A percentile compares a stretch with the other conserved stretches of the same genome.
Conservation (phyloP, 129 eudicot genomes). For the Apium graveolens region DNA sequence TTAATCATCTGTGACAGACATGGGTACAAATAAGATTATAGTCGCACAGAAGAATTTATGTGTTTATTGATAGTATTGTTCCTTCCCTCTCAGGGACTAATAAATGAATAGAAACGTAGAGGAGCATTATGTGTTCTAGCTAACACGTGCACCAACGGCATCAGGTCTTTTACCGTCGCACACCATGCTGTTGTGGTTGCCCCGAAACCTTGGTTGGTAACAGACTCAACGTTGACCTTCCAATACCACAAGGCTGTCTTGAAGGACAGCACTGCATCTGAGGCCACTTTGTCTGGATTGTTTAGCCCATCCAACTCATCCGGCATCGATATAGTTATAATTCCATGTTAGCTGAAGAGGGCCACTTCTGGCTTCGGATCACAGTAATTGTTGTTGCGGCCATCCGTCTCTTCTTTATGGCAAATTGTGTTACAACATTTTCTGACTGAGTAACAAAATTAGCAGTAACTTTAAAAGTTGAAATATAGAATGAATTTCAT, state of each 20-base stretch:
- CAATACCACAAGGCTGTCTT: constrained; percentile 30
- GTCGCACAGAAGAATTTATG: neutral
- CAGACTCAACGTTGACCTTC: constrained; percentile 21
- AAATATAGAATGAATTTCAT: neutral
- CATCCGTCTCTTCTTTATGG: constrained; percentile 15
- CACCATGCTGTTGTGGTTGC: neutral
- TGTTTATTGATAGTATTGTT: neutral
- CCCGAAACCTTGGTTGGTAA: constrained; percentile 9
- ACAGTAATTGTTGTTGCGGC: constrained; percentile 9
- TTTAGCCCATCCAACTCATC: constrained; percentile 20
- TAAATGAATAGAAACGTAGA: neutral
- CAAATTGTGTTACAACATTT: too few species aligned
- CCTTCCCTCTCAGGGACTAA: neutral
- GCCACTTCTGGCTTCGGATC: constrained; percentile 8
- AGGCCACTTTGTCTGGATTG: constrained; percentile 28
- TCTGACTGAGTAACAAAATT: too few species aligned
- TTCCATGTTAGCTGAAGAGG: constrained; percentile 23
- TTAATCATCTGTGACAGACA: neutral
- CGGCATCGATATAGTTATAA: constrained; percentile 24
- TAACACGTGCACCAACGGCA: neutral
- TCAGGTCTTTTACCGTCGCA: neutral
- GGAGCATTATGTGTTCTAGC: neutral
- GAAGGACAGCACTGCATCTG: constrained; percentile 20
- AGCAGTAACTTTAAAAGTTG: too few species aligned
- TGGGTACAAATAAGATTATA: neutral